Evolutionary conservation across 106 monocot species (phyloP).

Genomic region (Allium cepa): DNA sequence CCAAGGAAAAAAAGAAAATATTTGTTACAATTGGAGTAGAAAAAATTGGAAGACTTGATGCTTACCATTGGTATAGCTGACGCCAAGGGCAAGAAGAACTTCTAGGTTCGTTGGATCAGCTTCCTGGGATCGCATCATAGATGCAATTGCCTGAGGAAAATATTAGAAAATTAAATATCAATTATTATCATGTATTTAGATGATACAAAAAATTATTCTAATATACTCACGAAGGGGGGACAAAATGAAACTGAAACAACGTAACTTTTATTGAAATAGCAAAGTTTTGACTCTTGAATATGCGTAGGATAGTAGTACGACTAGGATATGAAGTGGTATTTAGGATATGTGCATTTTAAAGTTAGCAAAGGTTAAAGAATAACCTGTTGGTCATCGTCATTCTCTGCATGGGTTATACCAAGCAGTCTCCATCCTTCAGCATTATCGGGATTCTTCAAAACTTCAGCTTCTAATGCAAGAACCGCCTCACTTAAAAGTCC

Average conservation of each 20-base stretch:
- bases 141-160: slow-evolving; percentile 73
- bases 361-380: slow-evolving; percentile 9
- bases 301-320: too few relatives aligned
- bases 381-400: slow-evolving; percentile 99
- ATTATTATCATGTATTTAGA: too few relatives aligned
- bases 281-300: too few relatives aligned
- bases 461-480: slow-evolving; percentile 98
- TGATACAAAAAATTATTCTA: too few relatives aligned
- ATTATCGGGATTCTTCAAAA: slow-evolving; percentile 92
- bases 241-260: too few relatives aligned
- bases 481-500: slow-evolving; percentile 99
- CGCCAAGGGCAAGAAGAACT: slow-evolving; percentile 96
- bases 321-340: too few relatives aligned
- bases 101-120: slow-evolving; percentile 90
- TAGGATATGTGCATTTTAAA: not conserved
- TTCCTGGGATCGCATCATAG: slow-evolving; percentile 95
- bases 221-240: too few relatives aligned
- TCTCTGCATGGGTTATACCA: slow-evolving; percentile 98
- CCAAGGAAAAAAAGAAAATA: too few relatives aligned
- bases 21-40: too few relatives aligned
- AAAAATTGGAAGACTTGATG: not conserved
- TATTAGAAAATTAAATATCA: too few relatives aligned
- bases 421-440: slow-evolving; percentile 96
- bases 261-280: too few relatives aligned
- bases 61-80: slow-evolving; percentile 97